Percentiles rank a stretch among this genome's conserved stretches.
These are phyloP conservation scores for Papiliotrema fonsecae DNA, from an alignment of 1,284 basidiomycete species.

Conservation along the genomic window DNA sequence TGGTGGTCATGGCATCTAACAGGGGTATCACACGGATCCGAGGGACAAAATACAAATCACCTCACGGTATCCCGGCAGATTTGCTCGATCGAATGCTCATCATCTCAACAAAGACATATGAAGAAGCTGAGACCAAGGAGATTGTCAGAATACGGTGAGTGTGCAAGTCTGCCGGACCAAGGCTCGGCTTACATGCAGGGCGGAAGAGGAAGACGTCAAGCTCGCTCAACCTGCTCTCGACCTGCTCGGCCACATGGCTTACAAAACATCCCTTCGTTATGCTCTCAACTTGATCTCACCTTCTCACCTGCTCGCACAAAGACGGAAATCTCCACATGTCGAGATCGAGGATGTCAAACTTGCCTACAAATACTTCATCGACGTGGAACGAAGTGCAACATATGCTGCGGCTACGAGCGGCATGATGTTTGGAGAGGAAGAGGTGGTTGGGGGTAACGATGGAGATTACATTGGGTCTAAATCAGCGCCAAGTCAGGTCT, in stretches of 20 bases:
- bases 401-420: constrained; percentile 81
- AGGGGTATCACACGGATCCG: constrained; percentile 90
- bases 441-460: constrained; percentile 12
- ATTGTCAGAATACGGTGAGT: constrained; percentile 83
- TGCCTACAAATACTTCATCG: constrained; percentile 87
- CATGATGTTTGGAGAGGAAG: constrained; percentile 53
- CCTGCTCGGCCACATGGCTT: constrained; percentile 78
- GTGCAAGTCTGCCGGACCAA: not conserved
- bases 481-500: constrained; percentile 10
- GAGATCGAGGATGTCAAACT: constrained; percentile 77
- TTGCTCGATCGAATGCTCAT: constrained; percentile 92
- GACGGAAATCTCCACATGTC: constrained; percentile 70
- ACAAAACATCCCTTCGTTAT: constrained; percentile 81
- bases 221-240: constrained; percentile 67
- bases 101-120: constrained; percentile 88
- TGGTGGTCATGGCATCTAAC: constrained; percentile 98
- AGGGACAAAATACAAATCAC: constrained; percentile 88
- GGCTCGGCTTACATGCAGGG: constrained; percentile 52
- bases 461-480: constrained; percentile 5
- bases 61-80: constrained; percentile 92
- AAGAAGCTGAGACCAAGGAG: constrained; percentile 75
- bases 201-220: constrained; percentile 94
- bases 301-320: constrained; percentile 72
- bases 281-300: constrained; percentile 89
- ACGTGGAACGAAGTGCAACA: constrained; percentile 89